These are phyloP conservation scores for Colletotrichum sp. DNA, from an alignment of 2,329 filamentous ascomycete species.

Conservation along the genomic window DNA sequence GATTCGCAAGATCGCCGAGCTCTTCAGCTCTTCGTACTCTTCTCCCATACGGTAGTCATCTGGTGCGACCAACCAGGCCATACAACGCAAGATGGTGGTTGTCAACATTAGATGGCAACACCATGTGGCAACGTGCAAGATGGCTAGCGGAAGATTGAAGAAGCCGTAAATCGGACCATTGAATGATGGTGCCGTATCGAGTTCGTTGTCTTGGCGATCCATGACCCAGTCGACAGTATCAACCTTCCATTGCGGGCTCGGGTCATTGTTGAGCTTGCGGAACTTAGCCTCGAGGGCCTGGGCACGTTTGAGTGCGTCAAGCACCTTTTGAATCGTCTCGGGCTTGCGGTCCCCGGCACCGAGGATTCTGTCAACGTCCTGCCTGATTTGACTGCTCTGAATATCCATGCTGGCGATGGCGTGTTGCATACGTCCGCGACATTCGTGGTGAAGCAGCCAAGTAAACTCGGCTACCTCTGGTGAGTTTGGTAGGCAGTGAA, in stretches of 20 bases:
- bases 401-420: slow-evolving; percentile 25
- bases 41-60: slow-evolving; percentile 22
- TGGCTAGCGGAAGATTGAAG: slow-evolving; percentile 22
- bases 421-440: slow-evolving; percentile 22
- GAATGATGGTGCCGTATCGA: slow-evolving; percentile 5
- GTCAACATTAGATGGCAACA: slow-evolving; percentile 26
- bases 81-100: slow-evolving; percentile 25
- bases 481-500: slow-evolving; percentile 23
- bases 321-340: slow-evolving; percentile 15
- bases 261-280: slow-evolving; percentile 20
- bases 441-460: slow-evolving; percentile 25
- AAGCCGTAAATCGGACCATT: slow-evolving; percentile 24
- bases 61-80: slow-evolving; percentile 25
- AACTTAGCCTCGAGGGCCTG: slow-evolving; percentile 19
- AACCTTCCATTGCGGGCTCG: slow-evolving; percentile 19
- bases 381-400: slow-evolving; percentile 23
- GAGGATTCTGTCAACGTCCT: slow-evolving; percentile 22
- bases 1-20: slow-evolving; percentile 20
- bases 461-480: slow-evolving; percentile 23
- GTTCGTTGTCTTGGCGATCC: slow-evolving; percentile 15
- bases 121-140: slow-evolving; percentile 26
- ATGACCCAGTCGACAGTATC: slow-evolving; percentile 13
- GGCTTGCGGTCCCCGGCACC: slow-evolving; percentile 12
- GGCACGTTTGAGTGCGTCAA: slow-evolving; percentile 17
- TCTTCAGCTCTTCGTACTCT: slow-evolving; percentile 22